Conservation (phyloP, 2,329 filamentous ascomycete species). For the Fusarium napiforme region DNA sequence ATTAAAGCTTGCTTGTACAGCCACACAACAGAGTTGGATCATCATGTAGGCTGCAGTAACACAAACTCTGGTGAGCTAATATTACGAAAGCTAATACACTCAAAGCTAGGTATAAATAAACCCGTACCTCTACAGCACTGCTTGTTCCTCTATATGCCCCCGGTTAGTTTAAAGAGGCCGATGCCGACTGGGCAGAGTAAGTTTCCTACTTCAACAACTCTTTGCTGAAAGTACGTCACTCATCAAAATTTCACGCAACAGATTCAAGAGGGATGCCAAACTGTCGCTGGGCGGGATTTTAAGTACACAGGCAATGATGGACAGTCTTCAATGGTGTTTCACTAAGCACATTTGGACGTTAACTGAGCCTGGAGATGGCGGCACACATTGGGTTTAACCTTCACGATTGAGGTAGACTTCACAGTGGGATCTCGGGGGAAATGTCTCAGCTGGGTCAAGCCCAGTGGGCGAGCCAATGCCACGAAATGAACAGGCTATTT, state of each 20-base stretch:
- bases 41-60: background rate
- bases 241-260: background rate
- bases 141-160: background rate
- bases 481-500: slow-evolving; percentile 2
- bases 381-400: background rate
- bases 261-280: background rate
- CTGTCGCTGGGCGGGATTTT: background rate
- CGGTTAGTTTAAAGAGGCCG: too few relatives aligned
- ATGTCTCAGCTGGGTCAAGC: background rate
- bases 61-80: background rate
- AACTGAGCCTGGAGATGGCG: slow-evolving; percentile 12
- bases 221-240: too few relatives aligned
- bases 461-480: background rate
- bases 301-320: slow-evolving; percentile 4
- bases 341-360: background rate
- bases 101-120: too few relatives aligned
- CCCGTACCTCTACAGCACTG: background rate
- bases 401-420: slow-evolving; percentile 2
- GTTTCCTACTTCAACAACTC: background rate
- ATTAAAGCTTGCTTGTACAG: background rate
- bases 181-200: background rate
- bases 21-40: background rate
- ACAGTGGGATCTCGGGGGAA: background rate
- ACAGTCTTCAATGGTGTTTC: slow-evolving; percentile 1
- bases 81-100: background rate